These are phyloP conservation scores for Phytopythium helicoides DNA, from an alignment of 352 stramenopile species.

Conservation along the genomic window DNA sequence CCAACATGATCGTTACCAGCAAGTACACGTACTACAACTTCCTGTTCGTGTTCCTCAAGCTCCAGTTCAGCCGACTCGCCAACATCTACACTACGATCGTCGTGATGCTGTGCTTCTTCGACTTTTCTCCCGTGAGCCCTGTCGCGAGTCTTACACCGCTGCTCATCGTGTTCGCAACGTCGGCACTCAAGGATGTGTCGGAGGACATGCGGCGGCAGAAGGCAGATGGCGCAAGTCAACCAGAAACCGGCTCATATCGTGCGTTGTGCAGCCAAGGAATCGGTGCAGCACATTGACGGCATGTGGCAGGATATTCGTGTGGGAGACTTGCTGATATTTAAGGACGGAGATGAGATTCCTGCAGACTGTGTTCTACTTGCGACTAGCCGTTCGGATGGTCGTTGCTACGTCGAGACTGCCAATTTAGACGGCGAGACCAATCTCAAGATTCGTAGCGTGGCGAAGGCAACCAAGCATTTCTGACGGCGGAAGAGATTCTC, in stretches of 20 bases:
- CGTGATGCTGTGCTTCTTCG: conserved; percentile 87
- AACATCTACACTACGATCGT: conserved; percentile 90
- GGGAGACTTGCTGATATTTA: conserved; percentile 78
- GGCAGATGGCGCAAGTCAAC: conserved; percentile 74
- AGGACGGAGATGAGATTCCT: conserved; percentile 79
- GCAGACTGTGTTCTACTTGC: conserved; percentile 80
- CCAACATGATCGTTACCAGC: conserved; percentile 83
- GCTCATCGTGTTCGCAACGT: conserved; percentile 88
- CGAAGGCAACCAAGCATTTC: conserved; percentile 77
- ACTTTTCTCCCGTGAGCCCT: conserved; percentile 82
- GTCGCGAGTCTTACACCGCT: conserved; percentile 81
- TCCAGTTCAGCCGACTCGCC: conserved; percentile 88
- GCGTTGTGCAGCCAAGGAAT: conserved; percentile 45
- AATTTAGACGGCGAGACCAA: conserved; percentile 90
- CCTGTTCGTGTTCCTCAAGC: conserved; percentile 86
- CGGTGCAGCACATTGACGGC: conserved; percentile 66
- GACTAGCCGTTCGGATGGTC: conserved; percentile 67
- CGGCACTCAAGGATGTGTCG: conserved; percentile 81
- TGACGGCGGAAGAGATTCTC: conserved; percentile 71
- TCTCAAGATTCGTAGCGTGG: conserved; percentile 82
- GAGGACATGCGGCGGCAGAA: conserved; percentile 83
- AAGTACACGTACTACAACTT: conserved; percentile 93
- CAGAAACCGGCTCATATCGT: conserved; percentile 75
- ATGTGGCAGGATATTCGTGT: conserved; percentile 86
- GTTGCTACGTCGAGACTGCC: conserved; percentile 84